These are phyloP conservation scores for Hanseniaspora uvarum DNA, from an alignment of 1,139 yeast genomes.

Conservation along the genomic window DNA sequence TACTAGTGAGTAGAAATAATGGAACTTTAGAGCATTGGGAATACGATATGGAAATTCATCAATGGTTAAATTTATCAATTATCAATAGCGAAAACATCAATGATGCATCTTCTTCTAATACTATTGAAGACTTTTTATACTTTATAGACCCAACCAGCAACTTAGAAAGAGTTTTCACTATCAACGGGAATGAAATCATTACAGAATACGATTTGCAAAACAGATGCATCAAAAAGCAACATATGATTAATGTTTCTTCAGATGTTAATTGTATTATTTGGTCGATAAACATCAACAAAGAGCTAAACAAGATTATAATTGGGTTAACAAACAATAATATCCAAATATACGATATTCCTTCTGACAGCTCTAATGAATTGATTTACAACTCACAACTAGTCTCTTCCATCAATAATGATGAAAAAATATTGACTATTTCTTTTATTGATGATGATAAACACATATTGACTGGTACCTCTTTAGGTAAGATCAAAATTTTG, in stretches of 20 bases:
- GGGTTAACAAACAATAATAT: constrained; percentile 96
- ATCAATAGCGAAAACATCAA: constrained; percentile 42
- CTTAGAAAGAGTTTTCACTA: constrained; percentile 64
- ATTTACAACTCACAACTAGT: constrained; percentile 50
- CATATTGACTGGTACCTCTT: constrained; percentile 88
- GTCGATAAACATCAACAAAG: constrained; percentile 64
- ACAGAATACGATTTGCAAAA: constrained; percentile 86
- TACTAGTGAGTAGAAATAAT: constrained; percentile 87
- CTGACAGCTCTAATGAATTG: constrained; percentile 74
- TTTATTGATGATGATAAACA: constrained; percentile 52
- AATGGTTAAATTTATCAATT: constrained; percentile 64
- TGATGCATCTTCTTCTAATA: constrained; percentile 7
- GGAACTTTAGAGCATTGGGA: constrained; percentile 97
- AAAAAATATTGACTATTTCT: constrained; percentile 66
- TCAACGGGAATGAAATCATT: constrained; percentile 83
- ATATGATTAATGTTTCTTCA: constrained; percentile 24
- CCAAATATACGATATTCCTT: constrained; percentile 68
- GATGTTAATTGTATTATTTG: constrained; percentile 90
- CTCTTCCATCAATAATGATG: constrained; percentile 58
- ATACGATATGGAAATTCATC: constrained; percentile 49
- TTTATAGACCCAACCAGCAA: constrained; percentile 39
- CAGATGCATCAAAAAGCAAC: constrained; percentile 62
- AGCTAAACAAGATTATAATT: constrained; percentile 60
- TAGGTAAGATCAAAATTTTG: constrained; percentile 73
- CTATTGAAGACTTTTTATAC: constrained; percentile 90